A percentile compares a stretch with the other conserved stretches of the same genome.
These are phyloP conservation scores for Phalaenopsis hybrid DNA, from an alignment of 116 monocot species.

Conservation along the genomic window DNA sequence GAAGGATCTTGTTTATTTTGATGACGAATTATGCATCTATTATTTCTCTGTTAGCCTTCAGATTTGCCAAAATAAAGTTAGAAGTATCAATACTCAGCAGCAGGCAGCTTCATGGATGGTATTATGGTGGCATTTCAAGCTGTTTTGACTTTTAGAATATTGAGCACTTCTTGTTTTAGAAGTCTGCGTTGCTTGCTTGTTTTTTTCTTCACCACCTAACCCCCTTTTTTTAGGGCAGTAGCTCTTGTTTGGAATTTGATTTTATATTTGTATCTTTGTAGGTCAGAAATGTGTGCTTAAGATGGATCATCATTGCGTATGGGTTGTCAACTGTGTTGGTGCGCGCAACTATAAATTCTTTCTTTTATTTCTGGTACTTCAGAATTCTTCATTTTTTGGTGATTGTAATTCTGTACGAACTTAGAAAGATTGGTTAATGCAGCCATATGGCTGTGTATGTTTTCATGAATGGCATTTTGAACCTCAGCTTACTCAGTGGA, in stretches of 20 bases:
- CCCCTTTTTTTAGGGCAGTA: not conserved
- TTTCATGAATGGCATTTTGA: not conserved
- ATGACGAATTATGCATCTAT: too few relatives aligned
- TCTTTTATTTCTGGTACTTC: slow-evolving; percentile 80
- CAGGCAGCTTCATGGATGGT: not conserved
- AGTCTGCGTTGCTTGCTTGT: not conserved
- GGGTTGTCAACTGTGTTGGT: slow-evolving; percentile 94
- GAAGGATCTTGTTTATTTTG: too few relatives aligned
- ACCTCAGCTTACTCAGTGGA: not conserved
- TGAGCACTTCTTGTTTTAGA: too few relatives aligned
- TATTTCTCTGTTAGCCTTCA: too few relatives aligned
- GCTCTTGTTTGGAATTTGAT: not conserved
- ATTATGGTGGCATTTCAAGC: not conserved
- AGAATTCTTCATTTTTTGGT: not conserved
- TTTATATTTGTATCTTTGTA: slow-evolving; percentile 17
- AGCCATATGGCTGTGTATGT: not conserved
- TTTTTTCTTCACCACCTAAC: not conserved
- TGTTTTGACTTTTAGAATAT: not conserved
- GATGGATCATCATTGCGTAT: slow-evolving; percentile 93
- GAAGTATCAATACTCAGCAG: not conserved
- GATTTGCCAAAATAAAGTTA: too few relatives aligned
- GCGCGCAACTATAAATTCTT: slow-evolving; percentile 85
- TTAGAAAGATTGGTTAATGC: not conserved
- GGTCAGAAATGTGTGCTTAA: slow-evolving; percentile 86
- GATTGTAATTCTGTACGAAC: not conserved